These are phyloP conservation scores for Saxispiralis lemnorum DNA, from an alignment of 495 filamentous ascomycete genomes.

Conservation along the genomic window DNA sequence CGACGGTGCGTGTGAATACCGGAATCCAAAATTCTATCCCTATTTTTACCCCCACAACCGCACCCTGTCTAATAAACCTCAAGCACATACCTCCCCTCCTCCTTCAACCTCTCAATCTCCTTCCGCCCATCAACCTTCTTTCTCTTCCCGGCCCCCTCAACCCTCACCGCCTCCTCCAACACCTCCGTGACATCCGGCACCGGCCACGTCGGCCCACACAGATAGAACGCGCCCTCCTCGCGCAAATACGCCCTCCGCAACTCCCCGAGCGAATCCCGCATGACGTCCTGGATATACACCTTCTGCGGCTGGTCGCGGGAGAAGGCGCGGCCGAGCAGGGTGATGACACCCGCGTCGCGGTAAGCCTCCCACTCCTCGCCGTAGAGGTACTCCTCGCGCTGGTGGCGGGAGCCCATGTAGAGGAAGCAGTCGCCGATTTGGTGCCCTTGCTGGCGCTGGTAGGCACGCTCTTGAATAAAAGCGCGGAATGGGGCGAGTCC, in stretches of 20 bases:
- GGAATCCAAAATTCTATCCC: too few species aligned
- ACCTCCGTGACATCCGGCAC: conserved; percentile 96
- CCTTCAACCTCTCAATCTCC: conserved; percentile 94
- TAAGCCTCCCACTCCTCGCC: conserved; percentile 99
- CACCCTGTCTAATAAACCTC: conserved; percentile 64
- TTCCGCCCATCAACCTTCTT: conserved; percentile 75
- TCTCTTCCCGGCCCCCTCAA: conserved; percentile 44
- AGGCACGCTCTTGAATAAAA: conserved; percentile 93
- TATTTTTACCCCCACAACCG: too few species aligned
- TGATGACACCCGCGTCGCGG: conserved; percentile 85
- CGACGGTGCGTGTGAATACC: too few species aligned
- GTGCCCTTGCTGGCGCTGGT: conserved; percentile 88
- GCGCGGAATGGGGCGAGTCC: conserved; percentile 95
- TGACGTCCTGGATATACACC: conserved; percentile 98
- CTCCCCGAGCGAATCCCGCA: conserved; percentile 73
- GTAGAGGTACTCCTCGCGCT: conserved; percentile 96
- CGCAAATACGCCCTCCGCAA: conserved; percentile 79
- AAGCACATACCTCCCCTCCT: conserved; percentile 79
- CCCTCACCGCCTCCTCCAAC: conserved; percentile 74
- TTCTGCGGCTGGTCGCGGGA: conserved; percentile 93
- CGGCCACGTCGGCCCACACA: conserved; percentile 95
- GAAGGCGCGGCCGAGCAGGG: conserved; percentile 83
- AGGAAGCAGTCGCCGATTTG: conserved; percentile 83
- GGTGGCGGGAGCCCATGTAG: conserved; percentile 92
- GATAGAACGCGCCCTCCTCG: conserved; percentile 82